phyloP scores from a whole-genome alignment of 73 alveolate species.

The Paramecium caudatum region DNA sequence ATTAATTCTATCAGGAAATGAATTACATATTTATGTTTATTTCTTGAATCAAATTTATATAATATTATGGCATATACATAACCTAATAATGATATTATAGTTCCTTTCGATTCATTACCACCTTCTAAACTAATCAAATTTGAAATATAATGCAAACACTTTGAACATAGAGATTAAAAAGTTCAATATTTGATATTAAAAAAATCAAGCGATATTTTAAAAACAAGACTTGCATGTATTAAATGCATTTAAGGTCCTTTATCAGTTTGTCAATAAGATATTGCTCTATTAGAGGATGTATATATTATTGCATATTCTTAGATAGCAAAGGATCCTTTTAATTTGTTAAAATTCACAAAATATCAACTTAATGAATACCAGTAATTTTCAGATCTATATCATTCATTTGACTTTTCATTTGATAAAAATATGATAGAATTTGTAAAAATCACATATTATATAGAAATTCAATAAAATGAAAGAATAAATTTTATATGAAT shows the following conservation, averaged over 20 bases:
- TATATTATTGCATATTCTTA: not conserved
- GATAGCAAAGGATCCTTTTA: not conserved
- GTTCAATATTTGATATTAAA: not conserved
- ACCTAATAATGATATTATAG: not conserved
- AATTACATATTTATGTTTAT: too few species aligned
- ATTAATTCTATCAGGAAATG: too few species aligned
- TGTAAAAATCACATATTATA: not conserved
- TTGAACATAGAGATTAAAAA: not conserved
- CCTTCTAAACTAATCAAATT: not conserved
- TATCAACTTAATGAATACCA: not conserved
- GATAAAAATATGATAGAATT: not conserved
- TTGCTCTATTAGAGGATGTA: not conserved
- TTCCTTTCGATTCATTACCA: not conserved
- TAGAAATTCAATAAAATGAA: not conserved
- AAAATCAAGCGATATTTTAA: not conserved
- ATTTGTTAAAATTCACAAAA: not conserved
- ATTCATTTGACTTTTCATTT: not conserved
- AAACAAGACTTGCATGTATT: not conserved
- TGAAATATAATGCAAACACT: not conserved
- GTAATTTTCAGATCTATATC: constrained; percentile 23
- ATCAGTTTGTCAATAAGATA: not conserved
- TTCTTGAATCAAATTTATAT: too few species aligned
- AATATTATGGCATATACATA: too few species aligned
- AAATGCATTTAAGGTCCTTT: not conserved
- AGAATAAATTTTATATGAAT: not conserved